A percentile compares a stretch with the other conserved stretches of the same genome.
Conservation (phyloP, 192 early-diverging fungal genomes). For the Coemansia sp. region DNA sequence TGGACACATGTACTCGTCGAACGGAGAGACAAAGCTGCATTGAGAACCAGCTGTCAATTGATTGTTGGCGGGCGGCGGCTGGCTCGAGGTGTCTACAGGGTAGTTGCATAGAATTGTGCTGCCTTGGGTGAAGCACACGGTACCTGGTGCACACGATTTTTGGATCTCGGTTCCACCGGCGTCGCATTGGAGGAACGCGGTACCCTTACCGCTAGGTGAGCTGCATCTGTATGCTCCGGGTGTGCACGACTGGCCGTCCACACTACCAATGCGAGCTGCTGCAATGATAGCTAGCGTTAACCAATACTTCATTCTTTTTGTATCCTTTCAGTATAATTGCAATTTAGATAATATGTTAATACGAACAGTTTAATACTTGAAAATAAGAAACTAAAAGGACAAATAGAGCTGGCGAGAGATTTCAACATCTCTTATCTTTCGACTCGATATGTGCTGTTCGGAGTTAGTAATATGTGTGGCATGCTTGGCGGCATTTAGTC, state of each 20-base stretch:
- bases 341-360: not conserved
- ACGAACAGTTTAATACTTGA: not conserved
- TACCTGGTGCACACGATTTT: slow-evolving; percentile 45
- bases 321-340: not conserved
- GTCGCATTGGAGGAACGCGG: slow-evolving; percentile 40
- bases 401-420: not conserved
- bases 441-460: not conserved
- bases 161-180: slow-evolving; percentile 27
- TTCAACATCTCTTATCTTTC: not conserved
- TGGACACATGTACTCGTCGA: slow-evolving; percentile 51
- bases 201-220: slow-evolving; percentile 28
- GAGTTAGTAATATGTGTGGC: slow-evolving; percentile 3
- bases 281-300: slow-evolving; percentile 1
- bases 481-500: not conserved
- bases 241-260: slow-evolving; percentile 19
- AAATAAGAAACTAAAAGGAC: not conserved
- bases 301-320: slow-evolving; percentile 7
- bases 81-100: slow-evolving; percentile 24
- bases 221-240: slow-evolving; percentile 44
- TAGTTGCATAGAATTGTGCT: slow-evolving; percentile 43
- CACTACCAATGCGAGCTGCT: not conserved
- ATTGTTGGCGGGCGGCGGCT: slow-evolving; percentile 19
- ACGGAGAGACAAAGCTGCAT: slow-evolving; percentile 30
- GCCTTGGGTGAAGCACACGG: slow-evolving; percentile 46
- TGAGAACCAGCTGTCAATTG: slow-evolving; percentile 24